Percentiles rank a stretch among this genome's conserved stretches.
These are phyloP conservation scores for Leptographium galeiforme DNA, from an alignment of 2,329 filamentous ascomycete genomes.

Conservation along the genomic window DNA sequence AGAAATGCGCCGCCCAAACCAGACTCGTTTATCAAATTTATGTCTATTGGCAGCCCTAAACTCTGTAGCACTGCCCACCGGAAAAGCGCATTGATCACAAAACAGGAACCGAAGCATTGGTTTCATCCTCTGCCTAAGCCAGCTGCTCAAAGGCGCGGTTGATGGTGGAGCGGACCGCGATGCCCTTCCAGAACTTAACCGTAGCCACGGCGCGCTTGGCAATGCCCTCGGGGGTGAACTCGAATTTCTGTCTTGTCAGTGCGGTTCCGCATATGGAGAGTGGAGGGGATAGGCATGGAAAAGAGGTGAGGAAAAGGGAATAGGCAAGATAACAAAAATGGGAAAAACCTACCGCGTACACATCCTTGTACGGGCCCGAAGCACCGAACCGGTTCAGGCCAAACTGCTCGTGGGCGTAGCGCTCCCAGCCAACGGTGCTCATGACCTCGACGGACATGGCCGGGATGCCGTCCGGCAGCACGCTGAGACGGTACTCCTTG, in stretches of 20 bases:
- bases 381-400: conserved; percentile 98
- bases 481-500: conserved; percentile 89
- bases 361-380: conserved; percentile 91
- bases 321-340: background rate
- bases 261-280: no score
- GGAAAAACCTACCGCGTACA: conserved; percentile 62
- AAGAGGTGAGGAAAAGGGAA: background rate
- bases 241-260: conserved; percentile 63
- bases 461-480: conserved; percentile 88
- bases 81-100: background rate
- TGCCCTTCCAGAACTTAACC: conserved; percentile 94
- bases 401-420: conserved; percentile 98
- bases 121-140: conserved; percentile 42
- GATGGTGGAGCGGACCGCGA: conserved; percentile 77
- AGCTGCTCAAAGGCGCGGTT: conserved; percentile 98
- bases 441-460: conserved; percentile 91
- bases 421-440: conserved; percentile 96
- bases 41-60: background rate
- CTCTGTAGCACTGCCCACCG: background rate
- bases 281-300: no score
- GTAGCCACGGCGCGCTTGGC: conserved; percentile 87
- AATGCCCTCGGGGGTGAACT: conserved; percentile 95
- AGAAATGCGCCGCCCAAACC: background rate
- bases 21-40: background rate
- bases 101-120: background rate